Percentiles rank a stretch among this genome's conserved stretches.
Evolutionary conservation across 2,329 filamentous ascomycete species (phyloP).

Genomic region (Fonsecaea multimorphosa): DNA sequence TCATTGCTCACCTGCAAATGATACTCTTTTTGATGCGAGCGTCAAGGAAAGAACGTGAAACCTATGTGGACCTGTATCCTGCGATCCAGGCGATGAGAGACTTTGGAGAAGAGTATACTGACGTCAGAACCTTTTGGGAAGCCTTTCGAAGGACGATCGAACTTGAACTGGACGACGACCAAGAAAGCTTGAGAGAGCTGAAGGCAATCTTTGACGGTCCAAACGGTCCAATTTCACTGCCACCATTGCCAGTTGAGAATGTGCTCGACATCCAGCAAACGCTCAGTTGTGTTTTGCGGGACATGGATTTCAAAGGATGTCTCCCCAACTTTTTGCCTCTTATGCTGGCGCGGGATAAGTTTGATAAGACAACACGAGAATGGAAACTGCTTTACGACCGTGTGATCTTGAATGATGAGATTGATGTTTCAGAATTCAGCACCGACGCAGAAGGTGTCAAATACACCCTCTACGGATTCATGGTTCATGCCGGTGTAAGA

Average conservation of each 20-base stretch:
- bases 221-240: slow-evolving; percentile 30
- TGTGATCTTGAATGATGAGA: slow-evolving; percentile 61
- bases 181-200: slow-evolving; percentile 47
- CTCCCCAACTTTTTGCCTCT: slow-evolving; percentile 60
- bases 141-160: slow-evolving; percentile 59
- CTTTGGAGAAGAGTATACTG: slow-evolving; percentile 54
- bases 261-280: slow-evolving; percentile 48
- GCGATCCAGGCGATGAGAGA: slow-evolving; percentile 51
- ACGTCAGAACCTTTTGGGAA: slow-evolving; percentile 64
- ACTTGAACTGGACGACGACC: slow-evolving; percentile 57
- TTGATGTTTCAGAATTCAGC: slow-evolving; percentile 53
- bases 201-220: slow-evolving; percentile 56
- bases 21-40: slow-evolving; percentile 59
- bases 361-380: slow-evolving; percentile 60
- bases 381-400: slow-evolving; percentile 64
- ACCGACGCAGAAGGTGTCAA: slow-evolving; percentile 46
- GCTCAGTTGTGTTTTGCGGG: slow-evolving; percentile 21
- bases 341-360: slow-evolving; percentile 63
- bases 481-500: slow-evolving; percentile 65
- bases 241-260: slow-evolving; percentile 47
- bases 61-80: slow-evolving; percentile 51
- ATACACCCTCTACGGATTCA: slow-evolving; percentile 66
- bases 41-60: slow-evolving; percentile 47
- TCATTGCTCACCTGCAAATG: slow-evolving; percentile 59
- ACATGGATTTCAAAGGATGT: slow-evolving; percentile 30